A percentile compares a stretch with the other conserved stretches of the same genome.
Conservation (phyloP, 2,329 filamentous ascomycete genomes). For the Arthroderma sp. region DNA sequence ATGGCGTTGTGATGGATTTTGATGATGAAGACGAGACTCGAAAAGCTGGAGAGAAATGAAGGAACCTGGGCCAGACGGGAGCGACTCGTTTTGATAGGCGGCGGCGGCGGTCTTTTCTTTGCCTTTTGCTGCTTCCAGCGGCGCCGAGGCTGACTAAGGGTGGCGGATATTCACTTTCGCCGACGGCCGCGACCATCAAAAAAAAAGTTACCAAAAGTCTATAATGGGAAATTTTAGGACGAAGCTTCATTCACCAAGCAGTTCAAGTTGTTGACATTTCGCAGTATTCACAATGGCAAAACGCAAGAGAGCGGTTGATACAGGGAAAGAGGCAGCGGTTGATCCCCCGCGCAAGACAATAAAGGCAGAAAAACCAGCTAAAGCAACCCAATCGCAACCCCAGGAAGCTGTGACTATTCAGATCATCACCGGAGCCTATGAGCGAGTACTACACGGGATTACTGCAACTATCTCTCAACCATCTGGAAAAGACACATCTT, state of each 20-base stretch:
- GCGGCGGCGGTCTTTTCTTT: background rate
- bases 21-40: constrained; percentile 22
- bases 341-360: constrained; percentile 19
- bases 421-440: constrained; percentile 86
- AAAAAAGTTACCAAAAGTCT: too few relatives aligned
- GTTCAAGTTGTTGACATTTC: too few relatives aligned
- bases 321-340: constrained; percentile 14
- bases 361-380: constrained; percentile 17
- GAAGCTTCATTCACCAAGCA: too few relatives aligned
- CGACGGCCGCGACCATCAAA: too few relatives aligned
- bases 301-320: constrained; percentile 29
- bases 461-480: constrained; percentile 53
- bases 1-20: constrained; percentile 25
- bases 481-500: constrained; percentile 15
- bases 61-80: constrained; percentile 14
- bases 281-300: constrained; percentile 25
- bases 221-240: too few relatives aligned
- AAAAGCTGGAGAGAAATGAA: constrained; percentile 17
- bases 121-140: background rate
- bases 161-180: too few relatives aligned
- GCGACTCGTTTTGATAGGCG: background rate
- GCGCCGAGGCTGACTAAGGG: background rate
- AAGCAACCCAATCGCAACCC: constrained; percentile 5
- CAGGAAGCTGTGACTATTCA: constrained; percentile 51
- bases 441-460: constrained; percentile 80